phyloP scores from a whole-genome alignment of 257 asterid species.

The Echium plantagineum region DNA sequence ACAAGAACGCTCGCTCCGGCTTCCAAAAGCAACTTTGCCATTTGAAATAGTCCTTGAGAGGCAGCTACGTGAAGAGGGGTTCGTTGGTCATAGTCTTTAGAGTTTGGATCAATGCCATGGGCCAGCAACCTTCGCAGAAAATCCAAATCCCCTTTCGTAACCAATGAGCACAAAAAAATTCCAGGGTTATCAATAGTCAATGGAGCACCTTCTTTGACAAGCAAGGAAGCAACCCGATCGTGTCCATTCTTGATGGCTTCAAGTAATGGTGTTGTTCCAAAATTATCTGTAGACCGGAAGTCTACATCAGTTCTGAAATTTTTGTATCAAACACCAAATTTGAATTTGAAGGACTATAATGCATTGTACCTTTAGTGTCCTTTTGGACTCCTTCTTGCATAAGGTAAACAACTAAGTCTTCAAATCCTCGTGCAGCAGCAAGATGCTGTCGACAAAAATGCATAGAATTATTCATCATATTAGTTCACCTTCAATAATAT shows the following conservation, averaged over 20 bases:
- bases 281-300: slow-evolving; percentile 40
- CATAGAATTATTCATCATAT: neutral
- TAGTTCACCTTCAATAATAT: neutral
- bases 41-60: slow-evolving; percentile 58
- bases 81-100: slow-evolving; percentile 63
- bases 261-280: slow-evolving; percentile 64
- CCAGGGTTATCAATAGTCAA: slow-evolving; percentile 54
- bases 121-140: slow-evolving; percentile 50
- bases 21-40: slow-evolving; percentile 75
- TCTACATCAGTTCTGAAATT: slow-evolving; percentile 1
- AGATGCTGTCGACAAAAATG: slow-evolving; percentile 50
- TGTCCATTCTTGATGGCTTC: slow-evolving; percentile 82
- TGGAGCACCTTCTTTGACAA: slow-evolving; percentile 57
- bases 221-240: slow-evolving; percentile 53
- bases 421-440: slow-evolving; percentile 81
- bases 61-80: slow-evolving; percentile 86
- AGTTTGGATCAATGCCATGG: slow-evolving; percentile 63
- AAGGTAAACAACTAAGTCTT: slow-evolving; percentile 55
- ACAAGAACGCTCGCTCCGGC: slow-evolving; percentile 79
- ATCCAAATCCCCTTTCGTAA: slow-evolving; percentile 71
- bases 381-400: slow-evolving; percentile 57
- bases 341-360: neutral
- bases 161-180: slow-evolving; percentile 53
- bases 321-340: neutral
- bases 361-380: slow-evolving; percentile 43